Percentiles rank a stretch among this genome's conserved stretches.
Conservation (phyloP, 2,329 filamentous ascomycete species). For the Escovopsis sp. region DNA sequence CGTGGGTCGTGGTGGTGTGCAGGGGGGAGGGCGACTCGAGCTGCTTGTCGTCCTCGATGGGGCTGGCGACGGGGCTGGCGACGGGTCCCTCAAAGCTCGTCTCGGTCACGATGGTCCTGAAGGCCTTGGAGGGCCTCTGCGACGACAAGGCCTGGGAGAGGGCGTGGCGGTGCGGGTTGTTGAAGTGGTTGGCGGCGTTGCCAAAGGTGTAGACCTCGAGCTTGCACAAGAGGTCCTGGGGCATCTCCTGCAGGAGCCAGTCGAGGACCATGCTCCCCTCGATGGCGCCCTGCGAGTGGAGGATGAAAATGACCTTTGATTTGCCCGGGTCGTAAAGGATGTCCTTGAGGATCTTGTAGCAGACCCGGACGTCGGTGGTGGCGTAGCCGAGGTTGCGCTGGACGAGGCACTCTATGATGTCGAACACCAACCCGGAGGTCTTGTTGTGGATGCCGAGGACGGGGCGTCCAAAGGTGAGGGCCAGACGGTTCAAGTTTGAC, state of each 20-base stretch:
- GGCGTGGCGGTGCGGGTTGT: slow-evolving; percentile 50
- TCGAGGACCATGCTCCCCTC: slow-evolving; percentile 60
- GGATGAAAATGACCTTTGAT: slow-evolving; percentile 56
- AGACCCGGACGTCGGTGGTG: slow-evolving; percentile 50
- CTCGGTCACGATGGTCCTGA: slow-evolving; percentile 22
- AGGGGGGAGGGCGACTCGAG: slow-evolving; percentile 7
- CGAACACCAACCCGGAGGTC: slow-evolving; percentile 61
- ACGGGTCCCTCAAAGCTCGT: slow-evolving; percentile 16
- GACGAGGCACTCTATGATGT: slow-evolving; percentile 62
- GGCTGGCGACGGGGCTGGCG: slow-evolving; percentile 8
- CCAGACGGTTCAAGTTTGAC: slow-evolving; percentile 55
- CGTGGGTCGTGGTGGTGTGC: slow-evolving; percentile 7
- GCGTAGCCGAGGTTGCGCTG: slow-evolving; percentile 62
- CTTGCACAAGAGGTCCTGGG: slow-evolving; percentile 49
- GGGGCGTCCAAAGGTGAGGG: slow-evolving; percentile 56
- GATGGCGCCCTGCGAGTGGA: slow-evolving; percentile 67
- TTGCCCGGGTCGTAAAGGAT: slow-evolving; percentile 46
- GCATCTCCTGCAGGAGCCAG: slow-evolving; percentile 59
- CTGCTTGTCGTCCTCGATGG: slow-evolving; percentile 1
- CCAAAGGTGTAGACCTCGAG: slow-evolving; percentile 70
- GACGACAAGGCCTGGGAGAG: slow-evolving; percentile 25
- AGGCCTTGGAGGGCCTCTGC: slow-evolving; percentile 20
- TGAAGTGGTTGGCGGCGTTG: slow-evolving; percentile 67
- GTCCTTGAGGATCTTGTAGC: slow-evolving; percentile 47
- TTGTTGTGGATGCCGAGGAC: slow-evolving; percentile 62